Evolutionary conservation across 768 basidiomycete genomes (phyloP).

Genomic region (Boletus eberwhitei): DNA sequence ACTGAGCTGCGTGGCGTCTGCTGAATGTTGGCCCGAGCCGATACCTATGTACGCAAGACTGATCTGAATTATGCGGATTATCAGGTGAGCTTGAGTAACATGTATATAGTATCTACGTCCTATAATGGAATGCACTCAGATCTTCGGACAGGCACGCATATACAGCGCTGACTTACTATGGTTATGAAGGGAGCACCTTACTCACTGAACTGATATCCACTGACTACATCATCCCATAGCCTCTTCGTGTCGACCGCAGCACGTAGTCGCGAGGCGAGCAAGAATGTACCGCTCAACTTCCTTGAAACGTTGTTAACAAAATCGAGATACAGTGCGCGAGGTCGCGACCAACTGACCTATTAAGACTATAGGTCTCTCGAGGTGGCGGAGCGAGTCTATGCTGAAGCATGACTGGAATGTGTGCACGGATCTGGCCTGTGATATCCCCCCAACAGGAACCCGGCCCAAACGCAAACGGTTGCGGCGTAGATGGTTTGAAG

Average conservation of each 20-base stretch:
- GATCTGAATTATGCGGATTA: neutral
- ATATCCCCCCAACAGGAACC: conserved; percentile 64
- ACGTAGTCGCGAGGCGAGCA: conserved; percentile 71
- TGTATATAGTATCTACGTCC: neutral
- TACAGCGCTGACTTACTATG: neutral
- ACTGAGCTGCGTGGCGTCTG: neutral
- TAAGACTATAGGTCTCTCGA: conserved; percentile 90
- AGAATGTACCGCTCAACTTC: conserved; percentile 79
- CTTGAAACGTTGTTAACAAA: conserved; percentile 25
- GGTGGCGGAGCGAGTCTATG: conserved; percentile 91
- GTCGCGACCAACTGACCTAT: conserved; percentile 52
- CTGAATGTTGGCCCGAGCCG: neutral
- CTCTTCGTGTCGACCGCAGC: conserved; percentile 69
- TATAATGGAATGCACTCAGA: neutral
- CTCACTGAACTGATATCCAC: conserved; percentile 16
- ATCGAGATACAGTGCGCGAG: neutral
- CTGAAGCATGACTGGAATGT: conserved; percentile 88
- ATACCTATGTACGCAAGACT: neutral
- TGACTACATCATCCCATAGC: conserved; percentile 74
- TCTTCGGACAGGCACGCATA: neutral
- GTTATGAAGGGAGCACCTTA: neutral
- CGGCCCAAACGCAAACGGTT: conserved; percentile 79
- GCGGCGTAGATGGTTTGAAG: conserved; percentile 61
- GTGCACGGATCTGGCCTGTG: conserved; percentile 70
- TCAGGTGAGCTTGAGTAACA: neutral